phyloP scores from a whole-genome alignment of 2,329 filamentous ascomycete species.

The Exophiala sideris region DNA sequence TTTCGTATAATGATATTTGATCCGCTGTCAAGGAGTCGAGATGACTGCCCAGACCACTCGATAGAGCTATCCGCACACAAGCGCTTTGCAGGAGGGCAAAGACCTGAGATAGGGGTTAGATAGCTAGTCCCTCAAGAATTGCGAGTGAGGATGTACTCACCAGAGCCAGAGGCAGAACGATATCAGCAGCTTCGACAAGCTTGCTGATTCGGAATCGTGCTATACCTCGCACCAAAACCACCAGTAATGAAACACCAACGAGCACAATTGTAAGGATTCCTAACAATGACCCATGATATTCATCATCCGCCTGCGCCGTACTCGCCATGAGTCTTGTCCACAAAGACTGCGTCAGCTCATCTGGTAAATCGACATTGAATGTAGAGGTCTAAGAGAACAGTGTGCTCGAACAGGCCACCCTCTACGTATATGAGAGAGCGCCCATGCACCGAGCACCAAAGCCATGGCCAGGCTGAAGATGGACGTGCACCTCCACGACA shows the following conservation, averaged over 20 bases:
- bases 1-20: constrained; percentile 5
- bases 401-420: constrained; percentile 3
- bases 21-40: neutral
- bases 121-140: neutral
- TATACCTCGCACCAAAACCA: constrained; percentile 11
- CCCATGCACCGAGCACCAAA: neutral
- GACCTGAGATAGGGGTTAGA: constrained; percentile 1
- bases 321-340: constrained; percentile 6
- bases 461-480: neutral
- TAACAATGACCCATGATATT: constrained; percentile 8
- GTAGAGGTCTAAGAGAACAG: neutral
- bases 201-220: constrained; percentile 10
- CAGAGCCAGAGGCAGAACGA: constrained; percentile 13
- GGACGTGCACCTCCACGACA: neutral
- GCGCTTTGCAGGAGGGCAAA: constrained; percentile 4
- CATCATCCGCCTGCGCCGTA: constrained; percentile 7
- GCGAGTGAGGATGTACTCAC: constrained; percentile 1
- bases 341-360: constrained; percentile 1
- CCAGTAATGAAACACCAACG: constrained; percentile 7
- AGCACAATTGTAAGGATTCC: constrained; percentile 14
- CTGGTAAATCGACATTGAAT: constrained; percentile 2
- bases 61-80: constrained; percentile 7
- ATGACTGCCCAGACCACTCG: constrained; percentile 13
- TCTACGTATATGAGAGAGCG: constrained; percentile 4
- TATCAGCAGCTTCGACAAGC: constrained; percentile 11